Conservation (phyloP, 1,284 basidiomycete species). For the Papiliotrema terrestris region DNA sequence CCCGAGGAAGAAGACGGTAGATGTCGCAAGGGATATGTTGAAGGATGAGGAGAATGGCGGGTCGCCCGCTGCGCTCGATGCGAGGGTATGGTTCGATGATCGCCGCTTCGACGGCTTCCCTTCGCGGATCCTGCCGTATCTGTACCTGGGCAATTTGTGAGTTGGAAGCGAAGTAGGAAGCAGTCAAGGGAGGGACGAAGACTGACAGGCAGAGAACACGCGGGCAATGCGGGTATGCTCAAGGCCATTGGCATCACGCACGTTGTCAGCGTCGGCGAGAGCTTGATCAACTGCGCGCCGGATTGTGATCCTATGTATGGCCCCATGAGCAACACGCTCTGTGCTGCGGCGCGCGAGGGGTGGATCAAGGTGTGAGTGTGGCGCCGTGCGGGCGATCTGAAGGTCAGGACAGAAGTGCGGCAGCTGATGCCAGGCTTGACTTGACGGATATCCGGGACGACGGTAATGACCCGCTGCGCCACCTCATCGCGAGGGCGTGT, state of each 20-base stretch:
- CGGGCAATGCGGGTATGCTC: conserved; percentile 91
- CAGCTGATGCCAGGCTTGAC: conserved; percentile 38
- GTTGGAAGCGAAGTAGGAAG: conserved; percentile 27
- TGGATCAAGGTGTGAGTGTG: conserved; percentile 41
- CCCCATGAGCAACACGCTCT: conserved; percentile 33
- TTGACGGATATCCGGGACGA: conserved; percentile 63
- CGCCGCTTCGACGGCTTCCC: conserved; percentile 93
- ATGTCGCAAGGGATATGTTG: conserved; percentile 27
- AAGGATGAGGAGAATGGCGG: conserved; percentile 28
- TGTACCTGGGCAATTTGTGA: conserved; percentile 92
- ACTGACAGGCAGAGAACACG: conserved; percentile 66
- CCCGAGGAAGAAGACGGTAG: conserved; percentile 15
- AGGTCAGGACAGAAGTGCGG: not conserved
- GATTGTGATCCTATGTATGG: conserved; percentile 31
- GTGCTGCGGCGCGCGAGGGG: conserved; percentile 33
- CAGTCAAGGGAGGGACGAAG: not conserved
- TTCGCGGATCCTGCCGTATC: conserved; percentile 84
- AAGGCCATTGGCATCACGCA: conserved; percentile 95
- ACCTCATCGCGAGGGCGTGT: conserved; percentile 79
- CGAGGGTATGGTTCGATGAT: conserved; percentile 85
- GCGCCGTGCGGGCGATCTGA: not conserved
- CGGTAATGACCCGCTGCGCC: conserved; percentile 89
- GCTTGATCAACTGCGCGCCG: conserved; percentile 28
- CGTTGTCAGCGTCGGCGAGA: conserved; percentile 93
- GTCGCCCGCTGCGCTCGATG: conserved; percentile 22